Percentiles rank a stretch among this genome's conserved stretches.
Evolutionary conservation across 2,329 filamentous ascomycete species (phyloP).

Genomic region (Fusarium tricinctum): DNA sequence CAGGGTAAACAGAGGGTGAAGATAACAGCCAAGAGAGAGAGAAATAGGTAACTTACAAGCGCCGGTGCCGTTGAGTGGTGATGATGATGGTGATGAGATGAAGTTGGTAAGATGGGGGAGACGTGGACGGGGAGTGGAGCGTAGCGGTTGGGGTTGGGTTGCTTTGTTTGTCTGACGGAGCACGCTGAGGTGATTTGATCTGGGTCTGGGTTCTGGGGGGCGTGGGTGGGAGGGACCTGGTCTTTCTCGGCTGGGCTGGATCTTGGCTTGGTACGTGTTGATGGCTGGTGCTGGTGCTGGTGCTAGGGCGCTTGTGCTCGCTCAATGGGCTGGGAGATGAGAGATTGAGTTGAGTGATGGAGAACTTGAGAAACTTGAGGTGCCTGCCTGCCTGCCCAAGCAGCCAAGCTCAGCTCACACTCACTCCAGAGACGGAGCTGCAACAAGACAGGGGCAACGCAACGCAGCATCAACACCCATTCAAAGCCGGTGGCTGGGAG

Average conservation of each 20-base stretch:
- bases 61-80: slow-evolving; percentile 37
- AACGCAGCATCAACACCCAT: neutral
- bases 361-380: slow-evolving; percentile 22
- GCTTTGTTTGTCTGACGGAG: slow-evolving; percentile 39
- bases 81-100: slow-evolving; percentile 42
- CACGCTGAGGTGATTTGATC: slow-evolving; percentile 26
- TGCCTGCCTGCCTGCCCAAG: slow-evolving; percentile 1
- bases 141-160: slow-evolving; percentile 42
- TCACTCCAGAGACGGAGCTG: slow-evolving; percentile 35
- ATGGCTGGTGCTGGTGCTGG: too few relatives aligned
- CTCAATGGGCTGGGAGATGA: slow-evolving; percentile 35
- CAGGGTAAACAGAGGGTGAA: slow-evolving; percentile 33
- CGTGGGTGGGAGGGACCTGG: slow-evolving; percentile 2
- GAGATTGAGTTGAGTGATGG: slow-evolving; percentile 19
- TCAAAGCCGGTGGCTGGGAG: slow-evolving; percentile 39
- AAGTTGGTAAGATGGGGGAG: slow-evolving; percentile 44
- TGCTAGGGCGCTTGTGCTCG: neutral
- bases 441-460: slow-evolving; percentile 34
- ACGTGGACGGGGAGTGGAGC: slow-evolving; percentile 42
- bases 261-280: too few relatives aligned
- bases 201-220: slow-evolving; percentile 20
- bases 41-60: slow-evolving; percentile 37
- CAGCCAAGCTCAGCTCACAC: slow-evolving; percentile 37
- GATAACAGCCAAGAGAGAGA: neutral
- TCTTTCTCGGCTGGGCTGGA: slow-evolving; percentile 1